Evolutionary conservation across 371 early-diverging fungal species (phyloP), one percentile per base, ranked within the genome.

Genomic region (Thermomucor indicae-seudaticae): DNA sequence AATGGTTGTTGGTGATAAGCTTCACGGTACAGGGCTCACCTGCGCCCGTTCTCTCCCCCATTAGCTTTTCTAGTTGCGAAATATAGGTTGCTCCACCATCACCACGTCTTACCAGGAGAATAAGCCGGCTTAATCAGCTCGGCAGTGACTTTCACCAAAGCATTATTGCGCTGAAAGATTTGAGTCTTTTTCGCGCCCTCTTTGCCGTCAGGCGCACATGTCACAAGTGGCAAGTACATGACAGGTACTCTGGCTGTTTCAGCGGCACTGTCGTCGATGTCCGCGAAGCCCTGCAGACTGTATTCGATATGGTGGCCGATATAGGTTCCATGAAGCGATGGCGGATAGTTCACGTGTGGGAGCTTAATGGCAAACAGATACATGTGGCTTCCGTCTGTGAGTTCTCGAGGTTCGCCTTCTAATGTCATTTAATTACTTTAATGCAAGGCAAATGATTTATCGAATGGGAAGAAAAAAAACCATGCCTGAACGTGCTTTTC

Each of bases 331-430:
- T 44, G 45, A 4, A 75, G 64, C 1, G 69, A 66, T 0, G 75
- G 71, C 20, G 75, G 75, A 35, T 68, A 75, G 44, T 75, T 75
- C 12, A 60, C 41, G 49, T 49, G 32, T 6, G 75, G 75, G 19
- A 75, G 16, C 30, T 69, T 61, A 27, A 75, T 66, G 27, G 71
- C 71, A 60, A 75, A 75, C 23, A 75, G 42, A 34, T 70, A 68
- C 37, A 75, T 53, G 37, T 70, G 71, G 29, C 57, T 62, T 6
- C 71, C 75, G 1, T 38, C 37, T 19, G 60, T 34, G 14, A 67
- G 25, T 32, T 58, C 55, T 31, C 24, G 23, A 19, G 14, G 22
- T 14, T 41, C 25, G n/a, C 48, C 52, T 27, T 51, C 48, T 55
- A 29, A 25, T 11, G 34, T 47, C 5, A 25, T n/a, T 49, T 14